These are phyloP conservation scores for Amesomyces nigricolor DNA, from an alignment of 2,329 filamentous ascomycete species.

Conservation along the genomic window DNA sequence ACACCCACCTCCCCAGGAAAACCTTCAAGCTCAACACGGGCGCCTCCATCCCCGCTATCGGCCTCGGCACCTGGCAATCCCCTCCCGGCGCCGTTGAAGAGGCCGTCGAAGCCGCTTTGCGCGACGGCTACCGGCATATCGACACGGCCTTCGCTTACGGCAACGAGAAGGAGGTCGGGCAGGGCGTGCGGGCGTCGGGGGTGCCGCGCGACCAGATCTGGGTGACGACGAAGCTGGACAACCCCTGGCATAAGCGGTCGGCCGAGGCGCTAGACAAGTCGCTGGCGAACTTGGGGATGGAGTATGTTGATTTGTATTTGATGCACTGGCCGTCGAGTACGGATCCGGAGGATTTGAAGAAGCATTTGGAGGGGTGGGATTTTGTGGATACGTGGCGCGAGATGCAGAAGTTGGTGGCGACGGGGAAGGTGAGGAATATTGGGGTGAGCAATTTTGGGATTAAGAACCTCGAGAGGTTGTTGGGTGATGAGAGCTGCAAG, in stretches of 20 bases:
- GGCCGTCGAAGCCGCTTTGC: constrained; percentile 65
- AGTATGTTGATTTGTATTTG: constrained; percentile 66
- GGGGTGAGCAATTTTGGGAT: constrained; percentile 85
- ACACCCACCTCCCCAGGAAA: constrained; percentile 32
- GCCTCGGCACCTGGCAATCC: constrained; percentile 76
- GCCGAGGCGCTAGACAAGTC: constrained; percentile 55
- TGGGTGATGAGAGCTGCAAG: constrained; percentile 60
- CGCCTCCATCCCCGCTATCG: constrained; percentile 70
- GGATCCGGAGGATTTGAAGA: constrained; percentile 56
- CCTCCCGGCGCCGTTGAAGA: constrained; percentile 60
- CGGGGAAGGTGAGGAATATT: constrained; percentile 71
- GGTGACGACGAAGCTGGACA: constrained; percentile 78
- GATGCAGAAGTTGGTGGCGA: constrained; percentile 62
- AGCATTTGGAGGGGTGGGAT: constrained; percentile 72
- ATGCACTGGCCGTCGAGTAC: constrained; percentile 68
- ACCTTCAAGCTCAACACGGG: constrained; percentile 69
- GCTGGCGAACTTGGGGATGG: constrained; percentile 54
- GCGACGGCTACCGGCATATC: constrained; percentile 67
- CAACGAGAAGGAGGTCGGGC: constrained; percentile 66
- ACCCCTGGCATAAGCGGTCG: constrained; percentile 69
- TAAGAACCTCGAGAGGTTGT: constrained; percentile 70
- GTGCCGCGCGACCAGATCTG: constrained; percentile 62
- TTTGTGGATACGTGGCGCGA: constrained; percentile 74
- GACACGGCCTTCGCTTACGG: constrained; percentile 73
- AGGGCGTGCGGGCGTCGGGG: constrained; percentile 57